Evolutionary conservation across 2,329 filamentous ascomycete genomes (phyloP), one percentile per base, ranked within the genome.

Genomic region (Stachybotrys chartarum): DNA sequence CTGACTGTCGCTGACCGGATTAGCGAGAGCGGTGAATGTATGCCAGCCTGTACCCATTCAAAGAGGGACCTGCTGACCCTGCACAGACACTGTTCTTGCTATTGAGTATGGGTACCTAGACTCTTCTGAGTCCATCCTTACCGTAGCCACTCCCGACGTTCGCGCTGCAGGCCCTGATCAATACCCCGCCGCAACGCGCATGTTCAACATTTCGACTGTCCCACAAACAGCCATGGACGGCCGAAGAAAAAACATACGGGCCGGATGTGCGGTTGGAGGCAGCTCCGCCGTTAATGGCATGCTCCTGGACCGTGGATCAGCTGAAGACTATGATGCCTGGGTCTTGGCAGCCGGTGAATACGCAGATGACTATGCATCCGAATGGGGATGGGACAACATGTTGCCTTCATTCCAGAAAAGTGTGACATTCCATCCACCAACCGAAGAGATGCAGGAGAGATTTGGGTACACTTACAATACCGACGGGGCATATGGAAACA

Each of bases 1-100:
- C 39, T 63, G 7, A 61, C 57, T 7, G 55, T 60, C 7, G 60
- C 59, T 7, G 58, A 62, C 32, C 49, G 60, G 11, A 53, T 61
- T 10, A 60, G 54, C 18, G 60, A 63, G 30, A 56, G 57, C 31
- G 60, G 49, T 35, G 32, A 51, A 50, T 17, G 53, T 54, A 32
- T 11, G 30, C n/a, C 35, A 42, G 10, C 35, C 8, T 10, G 35
- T 10, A 6, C 8, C 35, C 35, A 10, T 10, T 3, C 35, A 42
- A 14, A 42, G 5, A 42, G 5, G 8, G 17, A 35, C 49, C 35
- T 10, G 14, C 35, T 51, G n/a, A 51, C 30, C 12, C 7, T 5
- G 14, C n/a, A 17, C 30, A 51, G 49, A 39, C 7, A 51, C 49
- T 16, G 49, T 51, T 5, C n/a, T 51, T 11, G 49, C 32, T 14